phyloP scores from a whole-genome alignment of 2,329 filamentous ascomycete species.

The Didymella segeticola region DNA sequence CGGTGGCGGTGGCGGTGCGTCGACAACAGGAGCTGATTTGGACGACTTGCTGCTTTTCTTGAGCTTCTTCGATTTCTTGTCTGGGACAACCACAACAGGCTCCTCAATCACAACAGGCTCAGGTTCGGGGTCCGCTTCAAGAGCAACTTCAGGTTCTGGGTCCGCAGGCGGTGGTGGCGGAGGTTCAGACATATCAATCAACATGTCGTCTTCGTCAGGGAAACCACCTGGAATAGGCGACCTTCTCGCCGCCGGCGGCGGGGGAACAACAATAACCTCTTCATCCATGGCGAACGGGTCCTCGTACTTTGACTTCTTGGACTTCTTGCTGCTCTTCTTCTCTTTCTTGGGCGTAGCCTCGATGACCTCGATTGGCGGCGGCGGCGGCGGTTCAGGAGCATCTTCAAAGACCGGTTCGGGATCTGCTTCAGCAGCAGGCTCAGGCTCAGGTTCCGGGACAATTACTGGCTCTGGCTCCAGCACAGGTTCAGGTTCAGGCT shows the following conservation, averaged over 20 bases:
- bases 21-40: constrained; percentile 31
- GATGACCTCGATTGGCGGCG: constrained; percentile 20
- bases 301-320: constrained; percentile 9
- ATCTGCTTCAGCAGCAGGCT: constrained; percentile 33
- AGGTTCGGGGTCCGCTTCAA: constrained; percentile 20
- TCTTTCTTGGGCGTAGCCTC: constrained; percentile 18
- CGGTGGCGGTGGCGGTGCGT: constrained; percentile 39
- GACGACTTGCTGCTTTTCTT: constrained; percentile 42
- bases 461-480: constrained; percentile 30
- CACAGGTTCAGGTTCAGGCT: constrained; percentile 39
- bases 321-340: constrained; percentile 18
- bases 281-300: constrained; percentile 11
- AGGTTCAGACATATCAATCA: constrained; percentile 46
- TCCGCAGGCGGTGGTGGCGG: constrained; percentile 57
- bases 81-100: constrained; percentile 21
- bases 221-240: constrained; percentile 57
- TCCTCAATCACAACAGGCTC: constrained; percentile 12
- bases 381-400: constrained; percentile 23
- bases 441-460: constrained; percentile 39
- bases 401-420: constrained; percentile 36
- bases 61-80: constrained; percentile 46
- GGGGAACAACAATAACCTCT: constrained; percentile 25
- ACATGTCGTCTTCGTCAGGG: constrained; percentile 52
- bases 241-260: constrained; percentile 22
- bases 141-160: constrained; percentile 25